Conservation (phyloP, 176 grass and related monocot species). For the Carex kokanica region DNA sequence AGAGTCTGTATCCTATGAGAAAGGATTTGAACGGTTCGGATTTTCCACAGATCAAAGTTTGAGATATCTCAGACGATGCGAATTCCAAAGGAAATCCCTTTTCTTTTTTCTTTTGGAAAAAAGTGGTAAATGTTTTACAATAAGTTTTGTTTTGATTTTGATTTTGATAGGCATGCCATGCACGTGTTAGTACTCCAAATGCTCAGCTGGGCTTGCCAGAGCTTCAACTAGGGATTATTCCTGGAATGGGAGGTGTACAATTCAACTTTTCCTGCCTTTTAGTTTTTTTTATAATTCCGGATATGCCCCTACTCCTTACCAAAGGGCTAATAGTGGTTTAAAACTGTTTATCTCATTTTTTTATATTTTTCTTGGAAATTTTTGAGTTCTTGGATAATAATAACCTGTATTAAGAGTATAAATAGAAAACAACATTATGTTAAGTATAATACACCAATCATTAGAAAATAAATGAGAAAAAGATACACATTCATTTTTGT, state of each 20-base stretch:
- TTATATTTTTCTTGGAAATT: not conserved
- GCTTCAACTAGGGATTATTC: conserved; percentile 82
- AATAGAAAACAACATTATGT: not conserved
- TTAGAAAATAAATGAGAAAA: not conserved
- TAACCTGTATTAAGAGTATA: not conserved
- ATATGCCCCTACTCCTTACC: not conserved
- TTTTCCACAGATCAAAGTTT: too few relatives aligned
- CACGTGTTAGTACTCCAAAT: conserved; percentile 57
- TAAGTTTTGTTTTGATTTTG: not conserved
- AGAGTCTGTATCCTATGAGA: too few relatives aligned
- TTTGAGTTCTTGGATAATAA: not conserved
- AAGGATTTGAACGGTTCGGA: too few relatives aligned
- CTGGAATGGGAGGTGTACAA: conserved; percentile 85
- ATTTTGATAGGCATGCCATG: conserved; percentile 71
- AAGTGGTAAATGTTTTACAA: conserved; percentile 9
- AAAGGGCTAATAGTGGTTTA: not conserved
- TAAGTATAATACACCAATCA: not conserved
- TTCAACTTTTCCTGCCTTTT: not conserved
- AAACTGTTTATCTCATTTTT: not conserved
- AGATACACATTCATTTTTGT: not conserved
- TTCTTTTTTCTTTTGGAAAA: not conserved
- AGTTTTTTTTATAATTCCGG: not conserved
- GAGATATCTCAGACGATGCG: too few relatives aligned
- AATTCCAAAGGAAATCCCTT: not conserved
- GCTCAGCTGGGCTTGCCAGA: conserved; percentile 80